A percentile compares a stretch with the other conserved stretches of the same genome.
phyloP scores from a whole-genome alignment of 768 basidiomycete species.

The Boletus pseudopeckii region DNA sequence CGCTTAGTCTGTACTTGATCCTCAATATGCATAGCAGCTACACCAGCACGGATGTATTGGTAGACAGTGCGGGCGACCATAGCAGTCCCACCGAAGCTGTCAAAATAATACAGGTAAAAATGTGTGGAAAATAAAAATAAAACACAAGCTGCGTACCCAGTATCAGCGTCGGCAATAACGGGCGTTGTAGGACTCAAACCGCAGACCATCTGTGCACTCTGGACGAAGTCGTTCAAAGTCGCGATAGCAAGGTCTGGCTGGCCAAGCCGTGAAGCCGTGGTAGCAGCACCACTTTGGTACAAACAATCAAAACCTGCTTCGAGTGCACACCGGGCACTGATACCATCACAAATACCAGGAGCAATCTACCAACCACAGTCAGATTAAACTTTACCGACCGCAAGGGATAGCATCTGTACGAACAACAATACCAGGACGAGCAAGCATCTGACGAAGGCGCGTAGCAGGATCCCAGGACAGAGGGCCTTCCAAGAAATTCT shows the following conservation, averaged over 20 bases:
- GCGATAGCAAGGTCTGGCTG: slow-evolving; percentile 80
- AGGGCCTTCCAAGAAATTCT: slow-evolving; percentile 66
- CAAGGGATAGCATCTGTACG: slow-evolving; percentile 19
- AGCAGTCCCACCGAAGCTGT: slow-evolving; percentile 65
- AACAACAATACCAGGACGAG: slow-evolving; percentile 73
- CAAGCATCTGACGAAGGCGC: slow-evolving; percentile 66
- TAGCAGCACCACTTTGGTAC: slow-evolving; percentile 80
- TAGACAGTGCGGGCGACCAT: slow-evolving; percentile 74
- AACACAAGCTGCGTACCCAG: slow-evolving; percentile 44
- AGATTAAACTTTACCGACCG: background rate
- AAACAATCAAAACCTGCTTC: slow-evolving; percentile 77
- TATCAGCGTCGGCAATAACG: slow-evolving; percentile 79
- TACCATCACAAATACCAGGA: slow-evolving; percentile 78
- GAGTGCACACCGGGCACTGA: slow-evolving; percentile 74
- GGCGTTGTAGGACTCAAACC: slow-evolving; percentile 60
- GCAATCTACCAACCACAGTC: slow-evolving; percentile 47
- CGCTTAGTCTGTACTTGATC: slow-evolving; percentile 81
- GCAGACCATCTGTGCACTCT: slow-evolving; percentile 68
- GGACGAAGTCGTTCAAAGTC: slow-evolving; percentile 73
- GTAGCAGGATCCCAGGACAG: slow-evolving; percentile 68
- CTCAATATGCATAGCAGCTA: slow-evolving; percentile 76
- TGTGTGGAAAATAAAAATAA: background rate
- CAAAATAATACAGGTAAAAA: slow-evolving; percentile 6
- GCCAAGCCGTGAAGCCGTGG: slow-evolving; percentile 74
- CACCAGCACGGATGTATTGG: slow-evolving; percentile 66